Evolutionary conservation across 2,329 filamentous ascomycete species (phyloP).

Genomic region (Trichoderma sp.): DNA sequence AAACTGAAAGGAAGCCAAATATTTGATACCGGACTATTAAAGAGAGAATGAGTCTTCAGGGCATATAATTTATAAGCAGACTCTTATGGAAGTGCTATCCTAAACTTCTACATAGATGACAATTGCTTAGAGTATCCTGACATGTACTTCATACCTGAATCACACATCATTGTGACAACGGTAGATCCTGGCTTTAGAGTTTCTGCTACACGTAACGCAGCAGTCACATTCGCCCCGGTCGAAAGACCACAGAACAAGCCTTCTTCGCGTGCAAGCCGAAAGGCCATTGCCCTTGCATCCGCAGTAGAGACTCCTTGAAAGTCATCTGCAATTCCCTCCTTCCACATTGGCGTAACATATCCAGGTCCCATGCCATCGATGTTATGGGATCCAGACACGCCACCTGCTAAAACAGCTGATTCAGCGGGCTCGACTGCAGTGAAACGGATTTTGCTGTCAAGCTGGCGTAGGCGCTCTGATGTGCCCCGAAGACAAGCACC

Average conservation of each 20-base stretch:
- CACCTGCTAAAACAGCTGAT: slow-evolving; percentile 17
- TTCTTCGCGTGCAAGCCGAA: slow-evolving; percentile 10
- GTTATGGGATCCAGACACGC: slow-evolving; percentile 9
- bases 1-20: too few relatives aligned
- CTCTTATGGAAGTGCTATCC: not conserved
- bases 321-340: slow-evolving; percentile 15
- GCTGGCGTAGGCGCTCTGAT: slow-evolving; percentile 22
- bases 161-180: slow-evolving; percentile 22
- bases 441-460: not conserved
- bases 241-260: slow-evolving; percentile 22
- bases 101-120: not conserved
- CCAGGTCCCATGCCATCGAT: slow-evolving; percentile 24
- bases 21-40: too few relatives aligned
- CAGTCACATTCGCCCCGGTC: slow-evolving; percentile 8
- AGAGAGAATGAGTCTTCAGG: too few relatives aligned
- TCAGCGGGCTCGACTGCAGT: slow-evolving; percentile 19
- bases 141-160: slow-evolving; percentile 24
- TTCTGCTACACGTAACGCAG: slow-evolving; percentile 18
- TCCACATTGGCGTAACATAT: slow-evolving; percentile 18
- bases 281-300: slow-evolving; percentile 13
- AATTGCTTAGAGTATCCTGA: slow-evolving; percentile 6
- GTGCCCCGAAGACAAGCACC: slow-evolving; percentile 11
- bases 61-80: not conserved
- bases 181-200: slow-evolving; percentile 10
- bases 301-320: slow-evolving; percentile 10